Percentiles rank a stretch among this genome's conserved stretches.
These are phyloP conservation scores for Coemansia sp. DNA, from an alignment of 192 early-diverging fungal species.

Conservation along the genomic window DNA sequence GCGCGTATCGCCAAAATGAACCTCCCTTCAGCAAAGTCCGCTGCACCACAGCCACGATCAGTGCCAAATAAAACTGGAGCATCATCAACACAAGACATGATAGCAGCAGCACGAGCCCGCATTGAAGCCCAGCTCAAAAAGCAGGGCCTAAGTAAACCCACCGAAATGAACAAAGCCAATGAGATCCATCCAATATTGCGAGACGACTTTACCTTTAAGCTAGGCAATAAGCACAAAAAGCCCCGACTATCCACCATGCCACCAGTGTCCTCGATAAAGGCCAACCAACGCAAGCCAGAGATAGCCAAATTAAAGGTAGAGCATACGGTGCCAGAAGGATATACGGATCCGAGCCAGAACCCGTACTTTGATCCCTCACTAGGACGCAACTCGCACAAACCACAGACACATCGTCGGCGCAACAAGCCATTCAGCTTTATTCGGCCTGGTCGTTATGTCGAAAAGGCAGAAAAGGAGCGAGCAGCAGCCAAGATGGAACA, in stretches of 20 bases:
- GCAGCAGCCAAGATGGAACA: slow-evolving; percentile 59
- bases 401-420: slow-evolving; percentile 43
- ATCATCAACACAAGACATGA: slow-evolving; percentile 23
- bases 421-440: slow-evolving; percentile 71
- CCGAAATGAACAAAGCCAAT: slow-evolving; percentile 9
- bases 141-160: slow-evolving; percentile 10
- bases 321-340: slow-evolving; percentile 46
- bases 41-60: no score
- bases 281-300: slow-evolving; percentile 62
- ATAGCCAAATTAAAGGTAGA: slow-evolving; percentile 57
- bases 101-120: slow-evolving; percentile 38
- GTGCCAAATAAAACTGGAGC: slow-evolving; percentile 4
- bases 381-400: slow-evolving; percentile 32
- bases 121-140: slow-evolving; percentile 28
- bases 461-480: slow-evolving; percentile 79
- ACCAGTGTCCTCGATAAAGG: slow-evolving; percentile 60
- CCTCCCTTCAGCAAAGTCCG: slow-evolving; percentile 14
- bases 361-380: slow-evolving; percentile 83
- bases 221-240: slow-evolving; percentile 32
- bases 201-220: slow-evolving; percentile 35
- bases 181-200: slow-evolving; percentile 44
- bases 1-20: slow-evolving; percentile 64
- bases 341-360: slow-evolving; percentile 74
- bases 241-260: slow-evolving; percentile 26
- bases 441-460: slow-evolving; percentile 75